Base-by-base conservation (phyloP, 768 basidiomycete species). In the Leccinum arenicola region DNA sequence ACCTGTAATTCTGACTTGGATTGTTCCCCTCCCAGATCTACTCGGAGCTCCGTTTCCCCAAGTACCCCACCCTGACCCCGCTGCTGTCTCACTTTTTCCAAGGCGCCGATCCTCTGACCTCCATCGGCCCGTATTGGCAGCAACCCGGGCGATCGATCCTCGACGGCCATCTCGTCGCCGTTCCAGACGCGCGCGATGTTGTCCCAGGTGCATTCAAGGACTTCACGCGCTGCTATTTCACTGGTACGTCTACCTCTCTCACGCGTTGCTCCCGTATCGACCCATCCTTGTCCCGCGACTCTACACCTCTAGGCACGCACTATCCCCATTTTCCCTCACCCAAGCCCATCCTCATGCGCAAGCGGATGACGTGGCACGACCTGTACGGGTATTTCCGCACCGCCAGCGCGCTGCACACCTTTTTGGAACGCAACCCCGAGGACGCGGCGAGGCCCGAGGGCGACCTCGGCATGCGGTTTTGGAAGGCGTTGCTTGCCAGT, bases 121-220 rank as follows among this genome's bases (percentile, higher is more conserved):
- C 84, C 45, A 69, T 91, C 6, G 91, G 91, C 1, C 82, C 84
- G 2, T 82, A 91, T 67, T 94, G 91, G 82, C 82, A 93, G 64
- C 84, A 87, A 31, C 92, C 93, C 0, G 93, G 93, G 15, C 80
- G 93, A 12, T 82, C 82, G 0, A 86, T 93, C 61, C 79, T 94
- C 23, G 87, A 90, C 57, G 78, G 78, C 6, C 84, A 90, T 66
- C 81, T 94, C 3, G 77, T 84, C 7, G 83, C 84, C 29, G 80
- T 94, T n/a, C 89, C 87, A 0, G 78, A 81, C 47, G 82, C 87
- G 3, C 64, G 63, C 0, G 60, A 64, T 9, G 64, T 78, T 51
- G 64, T 75, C 47, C 69, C 62, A 2, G 65, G 65, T 2, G 68
- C 68, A 1, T 77, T 84, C 54, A 68, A 65, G 19, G 74, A 80